Conservation (phyloP, 768 basidiomycete species). For the Psilocybe tampanensis region DNA sequence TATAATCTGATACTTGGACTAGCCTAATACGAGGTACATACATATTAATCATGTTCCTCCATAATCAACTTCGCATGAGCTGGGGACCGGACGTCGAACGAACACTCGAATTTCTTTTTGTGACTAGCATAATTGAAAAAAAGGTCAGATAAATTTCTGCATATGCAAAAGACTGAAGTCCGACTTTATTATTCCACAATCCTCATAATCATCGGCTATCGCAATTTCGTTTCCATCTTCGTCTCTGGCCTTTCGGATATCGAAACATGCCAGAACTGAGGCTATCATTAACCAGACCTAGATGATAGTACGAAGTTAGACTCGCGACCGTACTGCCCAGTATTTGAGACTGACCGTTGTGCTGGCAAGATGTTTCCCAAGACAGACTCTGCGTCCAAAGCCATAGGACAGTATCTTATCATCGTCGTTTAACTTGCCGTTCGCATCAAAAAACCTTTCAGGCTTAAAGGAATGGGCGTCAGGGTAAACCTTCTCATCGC, state of each 20-base stretch:
- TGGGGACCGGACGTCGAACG: background rate
- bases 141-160: background rate
- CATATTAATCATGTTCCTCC: background rate
- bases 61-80: background rate
- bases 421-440: constrained; percentile 14
- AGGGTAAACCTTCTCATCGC: constrained; percentile 20
- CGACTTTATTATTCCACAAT: constrained; percentile 4
- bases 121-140: background rate
- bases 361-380: constrained; percentile 16
- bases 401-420: background rate
- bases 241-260: constrained; percentile 33
- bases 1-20: no score
- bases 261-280: constrained; percentile 34
- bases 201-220: constrained; percentile 8
- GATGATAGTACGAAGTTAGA: constrained; percentile 7
- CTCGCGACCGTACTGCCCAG: no score
- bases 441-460: constrained; percentile 22
- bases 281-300: constrained; percentile 31
- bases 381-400: constrained; percentile 24
- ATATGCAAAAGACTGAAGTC: background rate
- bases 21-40: background rate
- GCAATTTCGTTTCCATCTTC: constrained; percentile 36
- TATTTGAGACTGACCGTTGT: background rate
- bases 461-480: constrained; percentile 28
- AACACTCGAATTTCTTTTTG: background rate